Conservation (phyloP, 164 flowering plant species). For the Tinospora cordifolia region DNA sequence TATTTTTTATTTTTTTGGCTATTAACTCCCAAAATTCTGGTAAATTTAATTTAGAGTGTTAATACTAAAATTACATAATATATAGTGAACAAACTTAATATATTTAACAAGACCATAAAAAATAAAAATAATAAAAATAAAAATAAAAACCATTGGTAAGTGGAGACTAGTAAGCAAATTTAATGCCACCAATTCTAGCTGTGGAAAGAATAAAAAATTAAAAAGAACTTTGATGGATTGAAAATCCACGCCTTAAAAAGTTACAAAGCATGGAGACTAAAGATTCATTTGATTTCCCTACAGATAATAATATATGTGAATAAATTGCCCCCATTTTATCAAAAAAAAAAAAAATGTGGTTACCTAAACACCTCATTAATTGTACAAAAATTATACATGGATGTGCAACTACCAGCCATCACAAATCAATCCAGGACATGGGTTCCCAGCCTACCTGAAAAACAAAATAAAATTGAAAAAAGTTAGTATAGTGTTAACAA, state of each 20-base stretch:
- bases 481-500: not conserved
- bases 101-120: no score
- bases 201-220: not conserved
- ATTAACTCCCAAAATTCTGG: no score
- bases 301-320: not conserved
- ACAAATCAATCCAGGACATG: not conserved
- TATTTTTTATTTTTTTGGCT: no score
- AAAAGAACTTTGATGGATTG: not conserved
- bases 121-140: no score
- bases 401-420: not conserved
- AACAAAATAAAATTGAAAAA: not conserved
- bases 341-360: not conserved
- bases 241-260: not conserved
- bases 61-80: no score
- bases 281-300: not conserved
- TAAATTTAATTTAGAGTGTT: no score
- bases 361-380: conserved; percentile 9
- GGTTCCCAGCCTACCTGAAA: conserved; percentile 10
- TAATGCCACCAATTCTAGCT: not conserved
- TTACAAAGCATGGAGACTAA: not conserved
- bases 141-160: no score
- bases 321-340: not conserved
- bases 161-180: not conserved
- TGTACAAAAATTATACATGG: conserved; percentile 7
- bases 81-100: no score